Percentiles rank a stretch among this genome's conserved stretches.
phyloP scores from a whole-genome alignment of 2,329 filamentous ascomycete genomes.

The Xylariaceae sp. region DNA sequence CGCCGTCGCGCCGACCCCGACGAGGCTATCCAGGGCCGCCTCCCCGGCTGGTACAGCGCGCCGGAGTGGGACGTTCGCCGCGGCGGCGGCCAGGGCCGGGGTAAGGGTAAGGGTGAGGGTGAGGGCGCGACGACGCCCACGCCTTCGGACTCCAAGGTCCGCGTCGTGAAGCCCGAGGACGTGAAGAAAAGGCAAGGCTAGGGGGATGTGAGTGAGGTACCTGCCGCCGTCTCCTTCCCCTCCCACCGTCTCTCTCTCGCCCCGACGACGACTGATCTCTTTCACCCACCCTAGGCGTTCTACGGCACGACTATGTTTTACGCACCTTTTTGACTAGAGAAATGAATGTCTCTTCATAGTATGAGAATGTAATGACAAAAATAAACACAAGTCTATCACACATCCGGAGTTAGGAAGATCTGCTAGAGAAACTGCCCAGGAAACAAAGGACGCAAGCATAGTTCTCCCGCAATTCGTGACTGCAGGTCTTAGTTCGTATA shows the following conservation, averaged over 20 bases:
- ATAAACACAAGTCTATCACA: not conserved
- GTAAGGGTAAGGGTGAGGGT: not conserved
- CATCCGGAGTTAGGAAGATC: too few relatives aligned
- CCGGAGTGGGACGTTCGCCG: not conserved
- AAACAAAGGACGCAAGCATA: too few relatives aligned
- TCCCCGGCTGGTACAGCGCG: not conserved
- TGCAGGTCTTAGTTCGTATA: too few relatives aligned
- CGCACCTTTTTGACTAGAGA: not conserved
- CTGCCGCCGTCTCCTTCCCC: too few relatives aligned
- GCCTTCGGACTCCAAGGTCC: not conserved
- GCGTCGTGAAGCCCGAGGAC: not conserved
- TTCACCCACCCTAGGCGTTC: not conserved
- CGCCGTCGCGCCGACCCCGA: not conserved
- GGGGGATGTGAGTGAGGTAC: not conserved
- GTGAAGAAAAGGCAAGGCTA: not conserved
- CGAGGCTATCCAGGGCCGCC: not conserved
- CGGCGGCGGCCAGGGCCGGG: not conserved
- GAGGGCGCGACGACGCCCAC: not conserved
- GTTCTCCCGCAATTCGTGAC: too few relatives aligned
- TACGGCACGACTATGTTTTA: too few relatives aligned
- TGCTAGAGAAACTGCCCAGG: too few relatives aligned
- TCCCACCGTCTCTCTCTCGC: too few relatives aligned
- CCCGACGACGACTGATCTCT: too few relatives aligned
- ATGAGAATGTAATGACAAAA: not conserved
- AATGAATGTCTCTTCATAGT: not conserved